Base-by-base conservation (phyloP, 257 asterid genomes). In the Forsythia suspensa region DNA sequence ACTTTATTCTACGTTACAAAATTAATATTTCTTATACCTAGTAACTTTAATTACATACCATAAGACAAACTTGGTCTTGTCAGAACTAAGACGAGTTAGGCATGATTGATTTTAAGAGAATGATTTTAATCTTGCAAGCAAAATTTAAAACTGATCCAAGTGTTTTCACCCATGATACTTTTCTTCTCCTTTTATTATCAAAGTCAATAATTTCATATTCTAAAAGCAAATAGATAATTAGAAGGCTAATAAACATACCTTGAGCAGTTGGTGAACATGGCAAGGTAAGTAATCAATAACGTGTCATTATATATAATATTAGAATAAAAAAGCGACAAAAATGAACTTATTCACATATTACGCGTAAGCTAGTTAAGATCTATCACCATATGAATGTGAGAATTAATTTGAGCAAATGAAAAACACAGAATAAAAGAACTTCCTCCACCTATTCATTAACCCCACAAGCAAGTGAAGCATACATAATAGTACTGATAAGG, bases 261-360 rank as follows among this genome's bases (percentile, higher is more conserved):
- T 44, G 98, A 87, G 90, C 98, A 93, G 88, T 93, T 95, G 88
- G 99, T 95, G 87, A 95, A 87, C 99, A 95, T 93, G 79, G 97
- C 94, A 79, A 95, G 94, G 86, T 93, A 93, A 21, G 94, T 86
- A 52, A 93, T 85, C 90, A 93, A 86, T 66, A 92, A 79, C 3
- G 99, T 92, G 80, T 95, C 98, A 8, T 90, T 92, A 76, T 93
- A 40, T 29, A 21, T 8, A 41, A 65, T 48, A 41, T n/a, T 43
- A 39, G 75, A 43, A 80, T 83, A 76, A 79, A 73, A 72, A 68
- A 13, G 66, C 13, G 57, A 4, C 9, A 61, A 55, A 4, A 51
- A 39, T 75, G 13, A 21, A 63, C n/a, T 20, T 63, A 61, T 43
- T 76, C 72, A 24, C 71, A 74, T 44, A 37, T 70, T 21, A 20